Conservation (phyloP, 1,284 basidiomycete species). For the Waitea zeae region DNA sequence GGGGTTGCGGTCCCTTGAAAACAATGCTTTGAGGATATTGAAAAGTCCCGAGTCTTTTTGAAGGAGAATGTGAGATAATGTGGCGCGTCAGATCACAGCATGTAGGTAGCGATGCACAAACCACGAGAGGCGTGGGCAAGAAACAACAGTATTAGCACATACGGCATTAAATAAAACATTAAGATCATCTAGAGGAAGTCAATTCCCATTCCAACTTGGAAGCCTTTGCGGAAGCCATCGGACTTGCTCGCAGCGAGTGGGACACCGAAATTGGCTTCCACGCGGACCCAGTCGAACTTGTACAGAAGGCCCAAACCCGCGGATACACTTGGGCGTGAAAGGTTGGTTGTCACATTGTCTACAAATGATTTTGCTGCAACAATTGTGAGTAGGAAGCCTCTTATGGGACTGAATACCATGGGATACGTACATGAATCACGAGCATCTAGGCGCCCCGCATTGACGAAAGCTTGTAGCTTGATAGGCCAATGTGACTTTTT, state of each 20-base stretch:
- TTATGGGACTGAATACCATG: constrained; percentile 3
- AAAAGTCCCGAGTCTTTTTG: too few relatives aligned
- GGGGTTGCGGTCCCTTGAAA: too few relatives aligned
- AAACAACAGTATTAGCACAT: too few relatives aligned
- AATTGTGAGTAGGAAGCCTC: constrained; percentile 2
- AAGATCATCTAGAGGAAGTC: constrained; percentile 72
- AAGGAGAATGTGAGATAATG: too few relatives aligned
- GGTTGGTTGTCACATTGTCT: constrained; percentile 19
- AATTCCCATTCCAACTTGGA: constrained; percentile 87
- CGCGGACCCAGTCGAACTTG: constrained; percentile 65
- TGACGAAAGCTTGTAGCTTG: constrained; percentile 75
- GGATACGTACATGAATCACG: constrained; percentile 40
- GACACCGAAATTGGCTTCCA: constrained; percentile 88
- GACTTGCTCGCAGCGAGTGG: constrained; percentile 67
- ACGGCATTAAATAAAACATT: too few relatives aligned
- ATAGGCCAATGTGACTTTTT: constrained; percentile 74
- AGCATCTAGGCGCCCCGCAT: constrained; percentile 69
- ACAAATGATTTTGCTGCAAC: constrained; percentile 19
- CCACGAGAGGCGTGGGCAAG: too few relatives aligned
- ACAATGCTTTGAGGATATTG: too few relatives aligned
- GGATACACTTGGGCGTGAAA: constrained; percentile 48
- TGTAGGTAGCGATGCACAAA: too few relatives aligned
- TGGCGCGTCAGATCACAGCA: too few relatives aligned
- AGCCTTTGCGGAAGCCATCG: constrained; percentile 65
- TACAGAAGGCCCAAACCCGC: constrained; percentile 88